Conservation (phyloP, 1,284 basidiomycete species). For the Heterobasidion occidentale region DNA sequence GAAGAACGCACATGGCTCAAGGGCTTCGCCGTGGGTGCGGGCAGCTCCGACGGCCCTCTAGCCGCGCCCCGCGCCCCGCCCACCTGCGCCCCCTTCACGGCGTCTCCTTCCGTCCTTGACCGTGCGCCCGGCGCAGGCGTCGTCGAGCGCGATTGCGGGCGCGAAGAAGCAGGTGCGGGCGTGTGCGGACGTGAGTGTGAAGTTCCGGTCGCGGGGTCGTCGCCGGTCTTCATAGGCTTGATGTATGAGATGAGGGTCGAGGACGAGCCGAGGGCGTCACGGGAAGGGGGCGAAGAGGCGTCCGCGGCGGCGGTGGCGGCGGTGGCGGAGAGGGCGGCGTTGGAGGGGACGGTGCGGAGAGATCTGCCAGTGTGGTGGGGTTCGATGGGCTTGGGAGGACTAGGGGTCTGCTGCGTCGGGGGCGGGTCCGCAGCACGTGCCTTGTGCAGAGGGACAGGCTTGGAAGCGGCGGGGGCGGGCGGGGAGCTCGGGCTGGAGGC, state of each 20-base stretch:
- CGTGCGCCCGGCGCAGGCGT: constrained; percentile 42
- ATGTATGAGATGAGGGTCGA: constrained; percentile 45
- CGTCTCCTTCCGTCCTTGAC: constrained; percentile 13
- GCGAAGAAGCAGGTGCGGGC: constrained; percentile 11
- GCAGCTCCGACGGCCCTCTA: constrained; percentile 27
- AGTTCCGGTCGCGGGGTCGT: constrained; percentile 18
- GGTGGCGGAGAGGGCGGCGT: constrained; percentile 7
- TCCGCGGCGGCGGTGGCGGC: constrained; percentile 16
- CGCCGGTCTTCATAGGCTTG: constrained; percentile 42
- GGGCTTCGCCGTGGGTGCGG: constrained; percentile 45
- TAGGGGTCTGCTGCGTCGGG: background rate
- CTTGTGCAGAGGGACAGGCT: constrained; percentile 33
- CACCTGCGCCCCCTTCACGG: constrained; percentile 14
- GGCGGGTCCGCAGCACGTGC: constrained; percentile 28
- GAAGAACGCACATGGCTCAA: constrained; percentile 79
- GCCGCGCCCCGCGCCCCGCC: constrained; percentile 10
- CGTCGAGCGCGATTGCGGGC: constrained; percentile 34
- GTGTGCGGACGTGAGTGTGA: constrained; percentile 16
- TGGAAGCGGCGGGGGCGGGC: constrained; percentile 18
- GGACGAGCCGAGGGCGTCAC: constrained; percentile 34
- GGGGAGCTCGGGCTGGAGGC: background rate
- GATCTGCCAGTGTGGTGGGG: constrained; percentile 5
- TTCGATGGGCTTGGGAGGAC: constrained; percentile 2
- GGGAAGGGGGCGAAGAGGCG: constrained; percentile 13
- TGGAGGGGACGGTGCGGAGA: constrained; percentile 6